Evolutionary conservation across 2,329 filamentous ascomycete species (phyloP).

Genomic region (Epichloe sp.): DNA sequence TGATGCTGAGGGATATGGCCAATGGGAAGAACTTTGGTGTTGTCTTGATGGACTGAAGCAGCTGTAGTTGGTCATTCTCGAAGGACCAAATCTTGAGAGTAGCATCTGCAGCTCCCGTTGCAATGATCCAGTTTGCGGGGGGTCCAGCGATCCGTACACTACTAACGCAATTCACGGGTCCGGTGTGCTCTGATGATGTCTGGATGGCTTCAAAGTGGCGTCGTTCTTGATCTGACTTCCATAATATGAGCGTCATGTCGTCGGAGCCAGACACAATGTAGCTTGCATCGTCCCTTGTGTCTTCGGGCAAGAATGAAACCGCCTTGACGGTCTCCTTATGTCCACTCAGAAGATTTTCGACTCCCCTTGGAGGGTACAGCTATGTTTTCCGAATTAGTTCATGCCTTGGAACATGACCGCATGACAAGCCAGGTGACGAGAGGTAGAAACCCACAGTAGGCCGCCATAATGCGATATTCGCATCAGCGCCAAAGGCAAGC

Average conservation of each 20-base stretch:
- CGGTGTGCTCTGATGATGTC: conserved; percentile 50
- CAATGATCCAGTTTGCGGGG: conserved; percentile 35
- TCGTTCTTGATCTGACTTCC: conserved; percentile 31
- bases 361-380: conserved; percentile 35
- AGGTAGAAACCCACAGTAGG: conserved; percentile 47
- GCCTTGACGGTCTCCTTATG: conserved; percentile 74
- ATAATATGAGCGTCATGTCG: conserved; percentile 65
- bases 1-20: conserved; percentile 52
- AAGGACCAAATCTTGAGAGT: conserved; percentile 59
- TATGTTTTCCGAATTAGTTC: conserved; percentile 10
- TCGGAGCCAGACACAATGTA: conserved; percentile 69
- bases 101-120: conserved; percentile 73
- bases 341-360: conserved; percentile 55
- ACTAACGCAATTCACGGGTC: conserved; percentile 59
- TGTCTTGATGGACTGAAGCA: conserved; percentile 59
- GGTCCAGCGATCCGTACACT: conserved; percentile 20
- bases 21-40: conserved; percentile 74
- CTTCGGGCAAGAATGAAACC: conserved; percentile 57
- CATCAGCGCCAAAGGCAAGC: conserved; percentile 79
- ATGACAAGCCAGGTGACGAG: background rate
- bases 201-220: conserved; percentile 30
- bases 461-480: conserved; percentile 80
- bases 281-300: conserved; percentile 30
- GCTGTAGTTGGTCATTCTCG: conserved; percentile 29
- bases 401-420: background rate